Evolutionary conservation across 208 protist genomes (phyloP).

Genomic region (Porcisia hertigi): DNA sequence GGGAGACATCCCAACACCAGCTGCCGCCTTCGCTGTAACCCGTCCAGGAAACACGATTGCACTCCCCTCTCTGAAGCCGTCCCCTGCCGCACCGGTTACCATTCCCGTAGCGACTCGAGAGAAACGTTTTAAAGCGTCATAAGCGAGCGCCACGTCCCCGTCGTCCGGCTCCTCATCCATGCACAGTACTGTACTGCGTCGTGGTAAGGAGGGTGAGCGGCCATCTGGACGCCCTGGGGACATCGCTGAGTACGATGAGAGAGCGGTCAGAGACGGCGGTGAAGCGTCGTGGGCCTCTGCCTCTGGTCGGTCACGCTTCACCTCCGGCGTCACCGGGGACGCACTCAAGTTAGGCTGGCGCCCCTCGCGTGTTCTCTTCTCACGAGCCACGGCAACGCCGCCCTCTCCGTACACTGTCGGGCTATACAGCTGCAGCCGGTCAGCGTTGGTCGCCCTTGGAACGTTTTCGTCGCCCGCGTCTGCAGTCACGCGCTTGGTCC

Average conservation of each 20-base stretch:
- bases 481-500: background rate
- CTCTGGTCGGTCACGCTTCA: slow-evolving; percentile 27
- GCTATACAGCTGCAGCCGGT: background rate
- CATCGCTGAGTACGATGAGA: background rate
- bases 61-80: too few relatives aligned
- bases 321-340: slow-evolving; percentile 20
- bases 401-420: background rate
- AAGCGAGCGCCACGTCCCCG: background rate
- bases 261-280: slow-evolving; percentile 8
- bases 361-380: slow-evolving; percentile 19
- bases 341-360: background rate
- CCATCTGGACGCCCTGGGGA: background rate
- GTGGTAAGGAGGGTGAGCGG: slow-evolving; percentile 1
- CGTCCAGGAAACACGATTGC: background rate
- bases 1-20: background rate
- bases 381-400: background rate
- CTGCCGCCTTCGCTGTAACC: too few relatives aligned
- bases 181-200: slow-evolving; percentile 21
- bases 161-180: slow-evolving; percentile 14
- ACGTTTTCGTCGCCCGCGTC: background rate
- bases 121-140: background rate
- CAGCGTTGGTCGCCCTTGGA: background rate
- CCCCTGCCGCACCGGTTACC: background rate
- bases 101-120: background rate
- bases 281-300: background rate